A percentile compares a stretch with the other conserved stretches of the same genome.
Conservation (phyloP, 148 eudicot genomes). For the Camellia lanceoleosa region DNA sequence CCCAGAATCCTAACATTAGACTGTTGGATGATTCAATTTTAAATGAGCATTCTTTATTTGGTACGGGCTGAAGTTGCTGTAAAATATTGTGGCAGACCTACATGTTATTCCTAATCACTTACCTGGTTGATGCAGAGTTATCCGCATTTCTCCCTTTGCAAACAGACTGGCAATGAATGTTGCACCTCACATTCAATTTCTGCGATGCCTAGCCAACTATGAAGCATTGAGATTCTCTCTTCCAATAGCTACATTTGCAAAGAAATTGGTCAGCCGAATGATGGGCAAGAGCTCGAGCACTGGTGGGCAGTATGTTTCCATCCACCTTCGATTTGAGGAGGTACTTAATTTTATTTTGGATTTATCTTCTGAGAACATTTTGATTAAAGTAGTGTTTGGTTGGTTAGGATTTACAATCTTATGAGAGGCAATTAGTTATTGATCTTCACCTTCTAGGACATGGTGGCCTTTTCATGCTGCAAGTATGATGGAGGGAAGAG, state of each 20-base stretch:
- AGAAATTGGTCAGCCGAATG: slow-evolving; percentile 52
- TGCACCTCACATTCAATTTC: slow-evolving; percentile 60
- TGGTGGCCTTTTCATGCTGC: slow-evolving; percentile 93
- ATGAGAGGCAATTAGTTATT: neutral
- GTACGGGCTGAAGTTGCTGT: neutral
- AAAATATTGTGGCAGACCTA: neutral
- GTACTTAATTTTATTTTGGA: slow-evolving; percentile 22
- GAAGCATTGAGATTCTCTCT: slow-evolving; percentile 70
- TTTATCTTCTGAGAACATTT: neutral
- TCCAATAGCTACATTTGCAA: slow-evolving; percentile 58
- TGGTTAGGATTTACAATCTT: neutral
- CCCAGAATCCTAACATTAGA: neutral
- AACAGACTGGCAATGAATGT: slow-evolving; percentile 70
- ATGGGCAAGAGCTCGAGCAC: slow-evolving; percentile 46
- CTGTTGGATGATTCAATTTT: neutral
- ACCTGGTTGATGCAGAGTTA: slow-evolving; percentile 42
- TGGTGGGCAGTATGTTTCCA: slow-evolving; percentile 64
- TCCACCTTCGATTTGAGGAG: slow-evolving; percentile 97
- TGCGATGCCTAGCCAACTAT: slow-evolving; percentile 81
- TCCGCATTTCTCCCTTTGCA: slow-evolving; percentile 84
- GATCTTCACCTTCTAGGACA: slow-evolving; percentile 49
- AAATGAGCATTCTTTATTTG: neutral
- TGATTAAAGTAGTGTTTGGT: neutral
- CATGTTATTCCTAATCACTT: neutral
- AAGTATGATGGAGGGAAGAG: slow-evolving; percentile 74